Base-by-base conservation (phyloP, 352 stramenopile species). In the Globisporangium perplexum region DNA sequence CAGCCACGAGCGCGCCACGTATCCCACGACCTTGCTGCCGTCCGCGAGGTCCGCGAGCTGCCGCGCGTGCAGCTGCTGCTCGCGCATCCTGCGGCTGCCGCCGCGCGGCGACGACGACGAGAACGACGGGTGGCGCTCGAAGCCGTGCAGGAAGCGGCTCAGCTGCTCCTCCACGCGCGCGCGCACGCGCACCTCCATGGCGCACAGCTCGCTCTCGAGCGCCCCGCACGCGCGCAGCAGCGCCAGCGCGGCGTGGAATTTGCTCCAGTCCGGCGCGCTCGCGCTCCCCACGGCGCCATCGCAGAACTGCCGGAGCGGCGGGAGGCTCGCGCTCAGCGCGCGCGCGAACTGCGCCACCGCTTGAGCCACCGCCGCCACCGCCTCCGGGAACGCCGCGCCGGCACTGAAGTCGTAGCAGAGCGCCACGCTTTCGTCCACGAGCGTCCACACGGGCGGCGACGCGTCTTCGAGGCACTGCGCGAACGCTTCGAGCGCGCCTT, bases 231-330 rank as follows among this genome's bases (percentile, higher is more conserved):
- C 71, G 39, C 72, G 84, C 1, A 91, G 60, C 36, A 91, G 64
- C 14, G 78, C 73, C 14, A 91, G 60, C 4, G 77, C 70, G 3
- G 70, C 69, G 50, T 91, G 81, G 55, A 91, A 91, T n/a, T 79
- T 72, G 49, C 69, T 78, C 77, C 81, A 91, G 50, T 88, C 76
- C 4, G 68, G 67, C 14, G 66, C 58, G 15, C 44, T 41, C 17
- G 38, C 18, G 22, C 23, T n/a, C n/a, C n/a, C n/a, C n/a, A n/a
- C 56, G 22, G 58, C 39, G 35, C 17, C 6, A 17, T 20, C 43
- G 51, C 68, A 77, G 39, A 66, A 65, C 15, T 68, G 60, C 11
- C 76, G 75, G 22, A 89, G 80, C 8, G 57, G 46, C n/a, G 78
- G 72, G 5, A 86, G 58, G 18, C 58, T 64, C 0, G 61, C 43